These are phyloP conservation scores for Lactarius sp. DNA, from an alignment of 768 basidiomycete genomes.

Conservation along the genomic window DNA sequence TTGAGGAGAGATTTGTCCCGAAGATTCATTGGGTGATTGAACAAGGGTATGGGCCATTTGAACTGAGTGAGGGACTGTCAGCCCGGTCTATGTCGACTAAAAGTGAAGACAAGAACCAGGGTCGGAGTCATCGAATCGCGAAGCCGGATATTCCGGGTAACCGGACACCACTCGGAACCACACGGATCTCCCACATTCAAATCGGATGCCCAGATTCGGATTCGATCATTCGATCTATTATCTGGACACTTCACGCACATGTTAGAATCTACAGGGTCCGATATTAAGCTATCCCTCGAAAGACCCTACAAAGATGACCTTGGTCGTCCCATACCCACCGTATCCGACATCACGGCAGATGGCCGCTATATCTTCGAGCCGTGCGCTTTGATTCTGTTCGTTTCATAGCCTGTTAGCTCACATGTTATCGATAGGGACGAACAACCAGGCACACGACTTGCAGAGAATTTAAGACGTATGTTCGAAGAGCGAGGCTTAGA, in stretches of 20 bases:
- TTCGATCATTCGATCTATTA: neutral
- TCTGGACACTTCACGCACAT: neutral
- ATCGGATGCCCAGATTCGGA: neutral
- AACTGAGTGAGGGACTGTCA: neutral
- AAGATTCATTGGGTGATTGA: slow-evolving; percentile 12
- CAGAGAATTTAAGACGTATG: slow-evolving; percentile 61
- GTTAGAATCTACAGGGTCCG: slow-evolving; percentile 27
- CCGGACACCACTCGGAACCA: neutral
- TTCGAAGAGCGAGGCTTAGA: slow-evolving; percentile 70
- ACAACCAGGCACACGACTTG: slow-evolving; percentile 53
- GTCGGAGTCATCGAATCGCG: neutral
- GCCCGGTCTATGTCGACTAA: neutral
- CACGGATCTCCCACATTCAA: neutral
- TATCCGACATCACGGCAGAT: slow-evolving; percentile 66
- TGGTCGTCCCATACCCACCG: slow-evolving; percentile 53
- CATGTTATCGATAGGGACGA: slow-evolving; percentile 34
- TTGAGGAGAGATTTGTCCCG: slow-evolving; percentile 11
- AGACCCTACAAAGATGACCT: slow-evolving; percentile 77
- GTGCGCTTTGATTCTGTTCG: slow-evolving; percentile 40
- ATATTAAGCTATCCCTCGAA: slow-evolving; percentile 63
- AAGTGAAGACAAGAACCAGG: neutral
- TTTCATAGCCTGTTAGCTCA: slow-evolving; percentile 6
- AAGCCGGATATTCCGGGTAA: neutral
- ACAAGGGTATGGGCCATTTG: slow-evolving; percentile 5
- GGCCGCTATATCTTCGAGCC: slow-evolving; percentile 68